Percentiles rank a stretch among this genome's conserved stretches.
Evolutionary conservation across 352 stramenopile genomes (phyloP).

Genomic region (Globisporangium spiculum): DNA sequence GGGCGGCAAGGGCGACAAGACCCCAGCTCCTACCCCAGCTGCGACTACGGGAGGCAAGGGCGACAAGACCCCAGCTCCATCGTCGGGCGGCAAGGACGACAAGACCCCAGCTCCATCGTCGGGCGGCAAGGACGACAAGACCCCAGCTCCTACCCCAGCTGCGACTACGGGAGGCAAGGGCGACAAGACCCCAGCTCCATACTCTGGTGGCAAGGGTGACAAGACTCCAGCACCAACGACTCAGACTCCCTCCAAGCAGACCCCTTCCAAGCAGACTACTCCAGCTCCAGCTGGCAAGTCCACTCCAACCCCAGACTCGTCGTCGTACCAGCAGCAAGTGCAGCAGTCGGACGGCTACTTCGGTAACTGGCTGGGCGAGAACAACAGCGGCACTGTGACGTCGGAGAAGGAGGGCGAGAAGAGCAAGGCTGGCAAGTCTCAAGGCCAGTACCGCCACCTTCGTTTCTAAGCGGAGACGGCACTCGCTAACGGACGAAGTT

Average conservation of each 20-base stretch:
- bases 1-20: neutral
- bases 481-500: slow-evolving; percentile 17
- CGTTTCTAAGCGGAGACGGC: slow-evolving; percentile 10
- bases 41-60: neutral
- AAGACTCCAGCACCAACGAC: neutral
- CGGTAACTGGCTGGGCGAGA: slow-evolving; percentile 16
- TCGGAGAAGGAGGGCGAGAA: slow-evolving; percentile 3
- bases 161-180: neutral
- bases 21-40: neutral
- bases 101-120: slow-evolving; percentile 2
- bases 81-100: neutral
- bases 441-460: slow-evolving; percentile 17
- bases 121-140: neutral
- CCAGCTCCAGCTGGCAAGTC: slow-evolving; percentile 4
- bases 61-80: slow-evolving; percentile 7
- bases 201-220: neutral
- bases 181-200: slow-evolving; percentile 4
- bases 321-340: slow-evolving; percentile 12
- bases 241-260: neutral
- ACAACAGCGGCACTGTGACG: slow-evolving; percentile 10
- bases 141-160: neutral
- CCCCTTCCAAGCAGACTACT: neutral
- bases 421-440: slow-evolving; percentile 10
- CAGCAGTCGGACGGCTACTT: slow-evolving; percentile 17
- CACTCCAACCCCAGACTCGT: neutral